phyloP scores from a whole-genome alignment of 768 basidiomycete species.

The Trametes coccinea region DNA sequence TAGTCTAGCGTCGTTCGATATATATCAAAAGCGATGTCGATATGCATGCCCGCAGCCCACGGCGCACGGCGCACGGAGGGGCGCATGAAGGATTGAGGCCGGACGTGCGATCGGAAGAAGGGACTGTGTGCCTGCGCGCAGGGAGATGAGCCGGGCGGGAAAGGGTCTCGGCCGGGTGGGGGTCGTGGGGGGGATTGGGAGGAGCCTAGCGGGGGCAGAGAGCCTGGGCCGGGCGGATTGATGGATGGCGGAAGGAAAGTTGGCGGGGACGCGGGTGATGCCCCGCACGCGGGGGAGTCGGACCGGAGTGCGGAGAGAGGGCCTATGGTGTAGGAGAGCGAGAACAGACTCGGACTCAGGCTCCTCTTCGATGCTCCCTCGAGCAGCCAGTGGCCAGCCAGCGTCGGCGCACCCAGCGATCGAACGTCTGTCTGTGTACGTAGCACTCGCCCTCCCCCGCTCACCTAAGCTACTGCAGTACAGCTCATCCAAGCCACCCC shows the following conservation, averaged over 20 bases:
- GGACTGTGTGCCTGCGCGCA: neutral
- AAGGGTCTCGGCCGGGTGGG: neutral
- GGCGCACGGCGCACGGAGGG: no score
- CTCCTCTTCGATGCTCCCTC: no score
- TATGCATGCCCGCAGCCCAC: neutral
- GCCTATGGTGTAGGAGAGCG: no score
- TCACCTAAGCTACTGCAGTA: neutral
- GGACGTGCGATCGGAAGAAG: no score
- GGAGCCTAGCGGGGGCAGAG: constrained; percentile 2
- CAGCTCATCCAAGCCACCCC: constrained; percentile 6
- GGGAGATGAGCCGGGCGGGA: neutral
- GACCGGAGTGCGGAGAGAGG: constrained; percentile 1
- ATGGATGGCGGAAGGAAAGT: neutral
- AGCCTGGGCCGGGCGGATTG: neutral
- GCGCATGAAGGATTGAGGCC: no score
- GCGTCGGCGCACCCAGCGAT: no score
- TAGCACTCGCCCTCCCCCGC: neutral
- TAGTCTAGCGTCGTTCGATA: neutral
- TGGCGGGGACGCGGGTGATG: constrained; percentile 6
- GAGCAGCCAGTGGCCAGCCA: no score
- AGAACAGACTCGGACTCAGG: no score
- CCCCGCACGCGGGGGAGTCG: constrained; percentile 11
- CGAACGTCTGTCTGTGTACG: neutral
- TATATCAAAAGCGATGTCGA: neutral
- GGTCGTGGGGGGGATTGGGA: neutral